These are phyloP conservation scores for Fusarium coicis DNA, from an alignment of 2,329 filamentous ascomycete species.

Conservation along the genomic window DNA sequence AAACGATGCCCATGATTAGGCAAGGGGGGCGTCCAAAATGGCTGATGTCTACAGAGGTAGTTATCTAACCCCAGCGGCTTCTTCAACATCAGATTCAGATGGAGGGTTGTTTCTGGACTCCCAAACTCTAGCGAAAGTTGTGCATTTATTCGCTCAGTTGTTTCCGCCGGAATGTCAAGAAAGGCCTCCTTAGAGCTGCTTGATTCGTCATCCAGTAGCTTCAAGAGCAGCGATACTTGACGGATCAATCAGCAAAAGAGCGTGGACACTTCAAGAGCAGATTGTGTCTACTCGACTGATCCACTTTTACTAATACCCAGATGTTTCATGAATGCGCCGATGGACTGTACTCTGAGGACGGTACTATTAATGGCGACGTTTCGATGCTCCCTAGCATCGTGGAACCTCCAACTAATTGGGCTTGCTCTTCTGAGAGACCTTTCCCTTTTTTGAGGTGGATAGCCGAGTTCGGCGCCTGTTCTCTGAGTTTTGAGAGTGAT, in stretches of 20 bases:
- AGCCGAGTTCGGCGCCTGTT: not conserved
- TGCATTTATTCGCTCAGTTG: accelerated
- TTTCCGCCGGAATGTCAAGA: accelerated
- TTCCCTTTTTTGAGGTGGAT: not conserved
- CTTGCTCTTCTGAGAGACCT: too few species aligned
- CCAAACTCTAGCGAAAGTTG: accelerated
- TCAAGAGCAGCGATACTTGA: not conserved
- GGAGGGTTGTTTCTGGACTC: not conserved
- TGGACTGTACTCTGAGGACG: accelerated
- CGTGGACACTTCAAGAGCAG: not conserved
- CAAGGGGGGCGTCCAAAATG: accelerated
- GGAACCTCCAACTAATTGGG: too few species aligned
- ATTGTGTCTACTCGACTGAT: not conserved
- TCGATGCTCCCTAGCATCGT: too few species aligned
- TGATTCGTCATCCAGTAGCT: not conserved
- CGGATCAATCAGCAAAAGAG: not conserved
- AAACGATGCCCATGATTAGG: accelerated
- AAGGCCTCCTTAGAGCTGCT: accelerated
- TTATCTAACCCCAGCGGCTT: not conserved
- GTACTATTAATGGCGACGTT: too few species aligned
- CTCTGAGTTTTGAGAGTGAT: accelerated
- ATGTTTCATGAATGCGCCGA: not conserved
- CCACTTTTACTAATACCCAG: not conserved
- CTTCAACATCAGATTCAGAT: accelerated
- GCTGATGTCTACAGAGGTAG: not conserved